phyloP scores from a whole-genome alignment of 352 stramenopile genomes.

The Hyaloperonospora arabidopsidis region DNA sequence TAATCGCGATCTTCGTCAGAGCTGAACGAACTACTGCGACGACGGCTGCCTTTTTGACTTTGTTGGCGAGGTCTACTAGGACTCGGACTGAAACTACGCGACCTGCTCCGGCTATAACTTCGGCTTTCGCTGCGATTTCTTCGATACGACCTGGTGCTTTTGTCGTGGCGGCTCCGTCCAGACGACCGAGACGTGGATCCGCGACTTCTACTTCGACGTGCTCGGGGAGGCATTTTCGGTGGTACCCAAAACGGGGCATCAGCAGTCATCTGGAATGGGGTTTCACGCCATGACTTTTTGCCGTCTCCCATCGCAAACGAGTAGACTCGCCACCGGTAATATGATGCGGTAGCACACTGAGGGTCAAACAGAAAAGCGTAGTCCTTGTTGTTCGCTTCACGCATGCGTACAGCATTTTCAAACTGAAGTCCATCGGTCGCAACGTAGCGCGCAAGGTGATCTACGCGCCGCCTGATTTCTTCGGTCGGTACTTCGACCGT shows the following conservation, averaged over 20 bases:
- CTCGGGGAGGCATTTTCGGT: slow-evolving; percentile 23
- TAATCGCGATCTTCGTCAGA: slow-evolving; percentile 7
- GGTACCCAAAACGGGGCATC: slow-evolving; percentile 57
- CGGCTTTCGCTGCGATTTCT: slow-evolving; percentile 12
- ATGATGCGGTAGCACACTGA: slow-evolving; percentile 31
- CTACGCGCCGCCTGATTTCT: slow-evolving; percentile 25
- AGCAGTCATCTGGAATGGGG: slow-evolving; percentile 54
- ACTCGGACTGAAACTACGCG: slow-evolving; percentile 27
- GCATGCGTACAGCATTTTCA: slow-evolving; percentile 47
- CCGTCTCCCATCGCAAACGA: slow-evolving; percentile 64
- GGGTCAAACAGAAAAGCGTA: slow-evolving; percentile 53
- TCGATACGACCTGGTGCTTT: slow-evolving; percentile 9
- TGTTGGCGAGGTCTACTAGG: slow-evolving; percentile 21
- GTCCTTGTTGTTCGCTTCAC: slow-evolving; percentile 37
- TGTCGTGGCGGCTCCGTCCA: slow-evolving; percentile 9
- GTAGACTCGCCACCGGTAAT: slow-evolving; percentile 74
- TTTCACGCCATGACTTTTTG: slow-evolving; percentile 35
- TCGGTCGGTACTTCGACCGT: slow-evolving; percentile 35
- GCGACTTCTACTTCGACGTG: slow-evolving; percentile 8
- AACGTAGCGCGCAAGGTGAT: slow-evolving; percentile 54
- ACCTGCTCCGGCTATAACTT: slow-evolving; percentile 32
- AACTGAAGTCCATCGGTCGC: slow-evolving; percentile 58
- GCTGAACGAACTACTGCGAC: slow-evolving; percentile 22
- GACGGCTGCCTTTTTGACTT: slow-evolving; percentile 24
- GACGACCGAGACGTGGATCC: slow-evolving; percentile 22